Evolutionary conservation across 768 basidiomycete species (phyloP).

Genomic region (Atractiella rhizophila): DNA sequence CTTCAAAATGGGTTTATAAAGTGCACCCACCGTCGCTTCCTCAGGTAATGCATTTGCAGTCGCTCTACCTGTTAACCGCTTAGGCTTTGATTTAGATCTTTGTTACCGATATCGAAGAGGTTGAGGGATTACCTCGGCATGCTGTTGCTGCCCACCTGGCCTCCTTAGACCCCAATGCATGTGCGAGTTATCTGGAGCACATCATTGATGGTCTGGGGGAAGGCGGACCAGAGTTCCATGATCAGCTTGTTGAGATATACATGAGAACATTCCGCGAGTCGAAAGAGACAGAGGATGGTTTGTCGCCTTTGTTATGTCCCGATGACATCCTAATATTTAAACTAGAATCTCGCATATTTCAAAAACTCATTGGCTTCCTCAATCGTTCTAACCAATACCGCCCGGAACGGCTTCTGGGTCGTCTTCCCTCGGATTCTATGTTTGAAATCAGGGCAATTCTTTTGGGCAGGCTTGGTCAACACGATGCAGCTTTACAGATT

Average conservation of each 20-base stretch:
- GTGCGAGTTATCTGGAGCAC: constrained; percentile 58
- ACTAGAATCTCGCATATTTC: constrained; percentile 30
- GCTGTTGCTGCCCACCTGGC: constrained; percentile 57
- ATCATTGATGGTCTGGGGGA: constrained; percentile 53
- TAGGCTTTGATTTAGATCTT: constrained; percentile 40
- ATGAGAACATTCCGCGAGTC: constrained; percentile 32
- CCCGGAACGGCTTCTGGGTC: constrained; percentile 51
- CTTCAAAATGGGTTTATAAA: constrained; percentile 63
- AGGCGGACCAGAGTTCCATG: constrained; percentile 43
- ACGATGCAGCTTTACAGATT: constrained; percentile 79
- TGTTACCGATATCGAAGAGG: constrained; percentile 56
- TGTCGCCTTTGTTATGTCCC: no score
- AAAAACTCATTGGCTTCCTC: constrained; percentile 54
- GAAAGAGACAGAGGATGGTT: constrained; percentile 26
- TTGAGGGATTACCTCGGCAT: constrained; percentile 49
- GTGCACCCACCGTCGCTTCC: constrained; percentile 50
- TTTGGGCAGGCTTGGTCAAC: constrained; percentile 63
- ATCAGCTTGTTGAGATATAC: constrained; percentile 70
- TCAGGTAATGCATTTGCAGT: constrained; percentile 10
- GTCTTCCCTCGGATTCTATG: constrained; percentile 66
- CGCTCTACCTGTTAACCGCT: neutral
- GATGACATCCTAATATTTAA: no score
- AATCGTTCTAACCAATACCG: constrained; percentile 41
- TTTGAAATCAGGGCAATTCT: constrained; percentile 80
- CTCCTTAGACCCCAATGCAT: constrained; percentile 36